phyloP scores from a whole-genome alignment of 2,329 filamentous ascomycete genomes.

The Exserohilum rostratum region DNA sequence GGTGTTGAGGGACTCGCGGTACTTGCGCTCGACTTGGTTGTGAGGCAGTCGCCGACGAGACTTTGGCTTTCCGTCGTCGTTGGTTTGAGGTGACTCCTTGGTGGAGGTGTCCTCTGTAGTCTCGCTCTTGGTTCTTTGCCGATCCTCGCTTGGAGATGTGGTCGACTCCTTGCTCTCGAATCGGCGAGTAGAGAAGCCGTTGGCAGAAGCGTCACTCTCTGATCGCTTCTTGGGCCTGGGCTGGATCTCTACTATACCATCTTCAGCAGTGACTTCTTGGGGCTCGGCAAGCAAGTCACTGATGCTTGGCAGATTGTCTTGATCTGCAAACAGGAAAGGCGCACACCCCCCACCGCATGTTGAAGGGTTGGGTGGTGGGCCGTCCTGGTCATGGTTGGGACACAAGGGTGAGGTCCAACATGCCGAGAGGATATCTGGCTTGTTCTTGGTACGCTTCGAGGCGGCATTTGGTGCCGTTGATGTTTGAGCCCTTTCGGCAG shows the following conservation, averaged over 20 bases:
- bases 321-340: constrained; percentile 48
- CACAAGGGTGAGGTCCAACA: constrained; percentile 52
- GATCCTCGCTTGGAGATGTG: constrained; percentile 24
- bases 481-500: constrained; percentile 24
- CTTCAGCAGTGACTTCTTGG: constrained; percentile 42
- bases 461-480: constrained; percentile 21
- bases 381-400: constrained; percentile 48
- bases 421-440: constrained; percentile 47
- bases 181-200: constrained; percentile 40
- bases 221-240: constrained; percentile 44
- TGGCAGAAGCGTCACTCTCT: constrained; percentile 41
- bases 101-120: constrained; percentile 35
- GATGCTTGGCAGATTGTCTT: constrained; percentile 42
- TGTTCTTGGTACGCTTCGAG: constrained; percentile 44
- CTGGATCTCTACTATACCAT: constrained; percentile 48
- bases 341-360: constrained; percentile 50
- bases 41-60: constrained; percentile 48
- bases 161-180: constrained; percentile 28
- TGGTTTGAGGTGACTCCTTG: constrained; percentile 29
- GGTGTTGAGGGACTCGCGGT: constrained; percentile 55
- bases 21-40: constrained; percentile 56
- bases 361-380: constrained; percentile 48
- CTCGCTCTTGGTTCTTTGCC: constrained; percentile 41
- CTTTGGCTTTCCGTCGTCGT: constrained; percentile 40
- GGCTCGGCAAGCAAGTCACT: constrained; percentile 35